phyloP scores from a whole-genome alignment of 148 eudicot species.

The Mesembryanthemum crystallinum region DNA sequence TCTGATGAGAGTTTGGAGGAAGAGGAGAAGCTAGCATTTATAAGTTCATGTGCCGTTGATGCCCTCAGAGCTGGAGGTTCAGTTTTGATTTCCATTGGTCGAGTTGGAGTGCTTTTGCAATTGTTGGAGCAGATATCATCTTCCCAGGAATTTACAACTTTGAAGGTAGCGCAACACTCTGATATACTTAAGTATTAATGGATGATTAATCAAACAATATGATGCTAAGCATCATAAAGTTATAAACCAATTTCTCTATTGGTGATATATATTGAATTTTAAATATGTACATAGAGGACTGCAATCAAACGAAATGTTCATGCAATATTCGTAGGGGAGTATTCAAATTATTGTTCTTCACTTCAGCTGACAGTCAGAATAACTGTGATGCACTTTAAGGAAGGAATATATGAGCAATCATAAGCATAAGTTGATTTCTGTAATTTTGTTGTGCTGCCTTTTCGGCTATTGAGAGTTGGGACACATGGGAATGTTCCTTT shows the following conservation, averaged over 20 bases:
- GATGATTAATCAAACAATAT: neutral
- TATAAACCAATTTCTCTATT: neutral
- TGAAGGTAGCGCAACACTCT: constrained; percentile 40
- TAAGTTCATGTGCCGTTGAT: constrained; percentile 57
- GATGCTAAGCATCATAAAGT: neutral
- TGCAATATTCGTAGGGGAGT: neutral
- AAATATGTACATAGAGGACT: neutral
- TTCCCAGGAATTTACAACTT: constrained; percentile 42
- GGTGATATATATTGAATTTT: neutral
- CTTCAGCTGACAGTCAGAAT: neutral
- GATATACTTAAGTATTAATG: neutral
- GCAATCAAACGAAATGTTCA: neutral
- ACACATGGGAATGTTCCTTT: neutral
- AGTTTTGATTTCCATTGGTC: constrained; percentile 68
- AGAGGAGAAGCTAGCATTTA: constrained; percentile 62
- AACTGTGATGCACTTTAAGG: neutral
- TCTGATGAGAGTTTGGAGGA: constrained; percentile 60
- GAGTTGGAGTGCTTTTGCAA: constrained; percentile 65
- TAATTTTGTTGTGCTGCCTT: neutral
- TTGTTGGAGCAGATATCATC: constrained; percentile 60
- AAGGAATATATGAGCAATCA: neutral
- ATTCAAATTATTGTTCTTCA: neutral
- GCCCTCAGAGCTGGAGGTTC: constrained; percentile 80
- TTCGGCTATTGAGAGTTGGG: neutral
- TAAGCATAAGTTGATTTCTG: neutral